Evolutionary conservation across 306 rosid species (phyloP).

Genomic region (Glycine latifolia): DNA sequence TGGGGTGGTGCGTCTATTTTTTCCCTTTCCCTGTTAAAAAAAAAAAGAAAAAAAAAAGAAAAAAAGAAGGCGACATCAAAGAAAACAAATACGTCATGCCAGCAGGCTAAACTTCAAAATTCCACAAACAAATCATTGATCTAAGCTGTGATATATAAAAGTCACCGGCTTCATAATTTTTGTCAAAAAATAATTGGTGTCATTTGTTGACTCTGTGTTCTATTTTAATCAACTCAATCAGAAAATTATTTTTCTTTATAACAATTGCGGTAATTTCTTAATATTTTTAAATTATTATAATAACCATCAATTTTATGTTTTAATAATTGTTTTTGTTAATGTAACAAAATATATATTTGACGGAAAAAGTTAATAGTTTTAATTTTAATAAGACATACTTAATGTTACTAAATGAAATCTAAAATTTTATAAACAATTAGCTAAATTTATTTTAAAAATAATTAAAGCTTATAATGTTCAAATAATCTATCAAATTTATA

Average conservation of each 20-base stretch:
- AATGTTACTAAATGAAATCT: no score
- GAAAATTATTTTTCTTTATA: neutral
- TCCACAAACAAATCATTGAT: no score
- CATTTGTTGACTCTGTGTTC: neutral
- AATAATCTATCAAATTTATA: neutral
- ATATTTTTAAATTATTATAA: neutral
- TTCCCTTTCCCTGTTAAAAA: no score
- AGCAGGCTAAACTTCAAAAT: no score
- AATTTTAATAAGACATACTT: neutral
- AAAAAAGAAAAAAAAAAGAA: no score
- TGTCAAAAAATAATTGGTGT: no score
- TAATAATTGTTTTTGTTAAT: neutral
- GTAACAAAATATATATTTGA: neutral
- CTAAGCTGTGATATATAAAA: no score
- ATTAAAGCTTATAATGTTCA: neutral
- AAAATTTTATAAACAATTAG: no score
- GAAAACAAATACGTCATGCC: no score
- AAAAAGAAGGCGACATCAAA: no score
- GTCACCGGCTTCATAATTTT: no score
- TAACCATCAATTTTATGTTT: neutral
- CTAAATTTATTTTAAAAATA: neutral
- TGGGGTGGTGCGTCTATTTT: no score
- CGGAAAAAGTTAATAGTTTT: neutral
- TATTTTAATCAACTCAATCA: neutral
- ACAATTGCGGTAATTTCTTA: neutral